A percentile compares a stretch with the other conserved stretches of the same genome.
phyloP scores from a whole-genome alignment of 768 basidiomycete genomes.

The Crucibulum laeve region DNA sequence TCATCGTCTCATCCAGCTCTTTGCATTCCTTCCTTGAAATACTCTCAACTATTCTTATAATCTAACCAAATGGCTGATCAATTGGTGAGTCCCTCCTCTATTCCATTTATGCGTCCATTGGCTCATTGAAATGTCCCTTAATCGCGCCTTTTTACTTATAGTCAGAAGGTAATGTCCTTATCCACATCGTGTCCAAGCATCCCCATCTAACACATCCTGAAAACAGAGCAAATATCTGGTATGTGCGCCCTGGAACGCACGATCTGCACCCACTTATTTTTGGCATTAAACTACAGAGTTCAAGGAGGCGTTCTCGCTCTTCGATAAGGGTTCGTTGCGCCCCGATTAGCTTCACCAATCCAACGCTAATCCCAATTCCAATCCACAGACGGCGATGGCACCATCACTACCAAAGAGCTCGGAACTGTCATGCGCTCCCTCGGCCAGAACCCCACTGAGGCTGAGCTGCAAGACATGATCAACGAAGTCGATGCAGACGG shows the following conservation, averaged over 20 bases:
- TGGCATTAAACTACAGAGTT: conserved; percentile 53
- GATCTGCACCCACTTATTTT: not conserved
- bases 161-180: conserved; percentile 51
- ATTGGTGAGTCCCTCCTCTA: conserved; percentile 33
- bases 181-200: conserved; percentile 4
- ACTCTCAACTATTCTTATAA: not conserved
- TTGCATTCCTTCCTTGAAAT: conserved; percentile 1
- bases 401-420: conserved; percentile 45
- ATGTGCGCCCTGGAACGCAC: conserved; percentile 17
- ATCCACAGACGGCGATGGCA: conserved; percentile 40
- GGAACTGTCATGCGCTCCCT: conserved; percentile 46
- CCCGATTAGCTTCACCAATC: not conserved
- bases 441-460: conserved; percentile 44
- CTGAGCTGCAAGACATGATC: conserved; percentile 45
- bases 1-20: not conserved
- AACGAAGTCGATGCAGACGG: conserved; percentile 41
- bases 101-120: conserved; percentile 8
- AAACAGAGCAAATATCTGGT: conserved; percentile 88
- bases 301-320: conserved; percentile 98
- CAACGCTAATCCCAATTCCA: not conserved
- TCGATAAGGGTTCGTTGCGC: conserved; percentile 76
- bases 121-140: conserved; percentile 6
- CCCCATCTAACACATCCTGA: not conserved
- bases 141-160: conserved; percentile 18
- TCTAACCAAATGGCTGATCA: conserved; percentile 48